Base-by-base conservation (phyloP, 1,139 yeast genomes). In the Saccharomycopsis crataegensis region DNA sequence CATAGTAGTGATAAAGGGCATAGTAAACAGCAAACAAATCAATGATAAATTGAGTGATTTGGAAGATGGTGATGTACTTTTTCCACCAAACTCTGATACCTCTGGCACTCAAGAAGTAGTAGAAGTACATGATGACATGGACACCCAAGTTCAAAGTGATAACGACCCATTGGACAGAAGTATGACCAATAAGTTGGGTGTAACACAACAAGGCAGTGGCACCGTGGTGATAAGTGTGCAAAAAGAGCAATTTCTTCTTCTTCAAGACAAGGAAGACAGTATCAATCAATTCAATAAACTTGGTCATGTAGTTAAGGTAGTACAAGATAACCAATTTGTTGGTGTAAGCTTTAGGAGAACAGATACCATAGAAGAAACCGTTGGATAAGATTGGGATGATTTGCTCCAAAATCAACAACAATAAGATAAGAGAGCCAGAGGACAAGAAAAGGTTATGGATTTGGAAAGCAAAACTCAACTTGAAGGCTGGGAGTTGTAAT, bases 31-130 rank as follows among this genome's bases (percentile, higher is more conserved):
- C 90, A 48, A 79, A 81, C 67, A 93, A 79, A 70, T 93, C 99
- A 65, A 93, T 78, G 65, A 93, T 75, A 66, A 93, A 93, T 74
- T 93, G 99, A 64, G 87, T 79, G 72, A 93, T 93, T 76, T 93
- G 99, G 78, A 88, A 83, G 62, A 96, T 80, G 52, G 99, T 93
- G 63, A 93, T 97, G 97, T 97, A 93, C 74, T 91, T 96, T 74
- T 93, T 93, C 99, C 99, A 93, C 98, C 98, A 91, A 57, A 93
- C 97, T 64, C 93, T 83, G 67, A 91, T 87, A 58, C 96, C 96
- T 70, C 96, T 80, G 16, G 98, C 89, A 62, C 93, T 79, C 65
- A 93, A 77, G 79, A 90, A 91, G 77, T 93, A 93, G 79, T 93
- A 93, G 87, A 91, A 93, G 80, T 93, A 93, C 99, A 93, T 93